These are phyloP conservation scores for Lipomyces sp. DNA, from an alignment of 805 yeast genomes.

Conservation along the genomic window DNA sequence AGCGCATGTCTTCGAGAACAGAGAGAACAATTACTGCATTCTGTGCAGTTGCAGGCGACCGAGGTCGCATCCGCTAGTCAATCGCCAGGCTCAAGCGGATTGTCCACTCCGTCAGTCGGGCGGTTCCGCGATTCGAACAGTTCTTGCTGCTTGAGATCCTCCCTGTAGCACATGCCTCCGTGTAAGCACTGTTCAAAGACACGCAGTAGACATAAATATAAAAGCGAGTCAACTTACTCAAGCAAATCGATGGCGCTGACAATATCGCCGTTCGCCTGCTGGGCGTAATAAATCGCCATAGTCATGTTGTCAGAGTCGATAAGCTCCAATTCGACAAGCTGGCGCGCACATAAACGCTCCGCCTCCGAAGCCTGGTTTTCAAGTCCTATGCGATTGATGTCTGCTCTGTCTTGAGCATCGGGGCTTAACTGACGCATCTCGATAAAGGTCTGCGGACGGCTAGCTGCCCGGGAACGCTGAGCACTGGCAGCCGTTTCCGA, in stretches of 20 bases:
- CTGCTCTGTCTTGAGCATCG: slow-evolving; percentile 26
- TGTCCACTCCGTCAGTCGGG: slow-evolving; percentile 4
- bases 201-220: not conserved
- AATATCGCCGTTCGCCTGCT: slow-evolving; percentile 25
- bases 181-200: no score
- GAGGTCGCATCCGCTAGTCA: slow-evolving; percentile 9
- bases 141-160: slow-evolving; percentile 19
- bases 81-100: slow-evolving; percentile 9
- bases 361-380: slow-evolving; percentile 21
- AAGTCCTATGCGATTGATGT: slow-evolving; percentile 21
- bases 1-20: not conserved
- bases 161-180: slow-evolving; percentile 2
- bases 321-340: slow-evolving; percentile 23
- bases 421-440: slow-evolving; percentile 26
- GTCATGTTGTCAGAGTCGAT: slow-evolving; percentile 24
- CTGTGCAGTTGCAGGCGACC: not conserved
- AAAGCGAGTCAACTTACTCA: slow-evolving; percentile 6
- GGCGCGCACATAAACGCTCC: slow-evolving; percentile 21
- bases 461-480: slow-evolving; percentile 7
- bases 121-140: slow-evolving; percentile 15
- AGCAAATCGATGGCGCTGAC: slow-evolving; percentile 25
- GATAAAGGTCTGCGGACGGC: slow-evolving; percentile 11
- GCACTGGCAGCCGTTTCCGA: slow-evolving; percentile 1
- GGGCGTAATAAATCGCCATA: slow-evolving; percentile 25
- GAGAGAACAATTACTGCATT: not conserved